phyloP scores from a whole-genome alignment of 441 rosid species.

The Croton laevigatus region DNA sequence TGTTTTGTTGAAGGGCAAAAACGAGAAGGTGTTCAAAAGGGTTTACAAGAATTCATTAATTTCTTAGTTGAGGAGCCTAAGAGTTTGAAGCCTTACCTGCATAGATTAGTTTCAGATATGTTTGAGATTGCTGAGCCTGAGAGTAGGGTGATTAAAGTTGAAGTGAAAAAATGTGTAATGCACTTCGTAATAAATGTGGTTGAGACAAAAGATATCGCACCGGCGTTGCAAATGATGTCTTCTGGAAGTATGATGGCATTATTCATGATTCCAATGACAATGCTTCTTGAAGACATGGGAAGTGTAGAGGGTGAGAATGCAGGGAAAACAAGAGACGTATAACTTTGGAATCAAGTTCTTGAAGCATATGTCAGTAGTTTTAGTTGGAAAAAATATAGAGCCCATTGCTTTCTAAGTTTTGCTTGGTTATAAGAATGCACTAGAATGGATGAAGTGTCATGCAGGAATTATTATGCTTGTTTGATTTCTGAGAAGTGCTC shows the following conservation, averaged over 20 bases:
- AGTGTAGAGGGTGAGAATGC: constrained; percentile 2
- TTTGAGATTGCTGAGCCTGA: constrained; percentile 6
- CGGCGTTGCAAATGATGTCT: neutral
- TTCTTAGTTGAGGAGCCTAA: constrained; percentile 12
- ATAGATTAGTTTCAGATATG: neutral
- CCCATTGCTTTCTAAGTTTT: constrained; percentile 12
- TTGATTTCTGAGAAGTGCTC: constrained; percentile 18
- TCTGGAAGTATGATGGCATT: neutral
- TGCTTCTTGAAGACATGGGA: constrained; percentile 13
- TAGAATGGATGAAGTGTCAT: constrained; percentile 8
- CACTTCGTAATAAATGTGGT: constrained; percentile 3
- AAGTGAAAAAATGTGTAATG: constrained; percentile 8
- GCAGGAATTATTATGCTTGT: constrained; percentile 16
- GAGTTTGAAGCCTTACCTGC: neutral
- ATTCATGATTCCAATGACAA: constrained; percentile 6
- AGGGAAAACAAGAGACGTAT: neutral
- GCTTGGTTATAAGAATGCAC: neutral
- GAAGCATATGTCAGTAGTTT: constrained; percentile 12
- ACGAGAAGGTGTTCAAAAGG: constrained; percentile 2
- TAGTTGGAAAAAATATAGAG: neutral
- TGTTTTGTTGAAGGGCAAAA: constrained; percentile 5
- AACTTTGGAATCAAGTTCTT: constrained; percentile 6
- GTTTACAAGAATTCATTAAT: neutral
- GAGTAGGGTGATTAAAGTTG: neutral
- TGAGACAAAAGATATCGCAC: neutral